These are phyloP conservation scores for Diospyros kaki DNA, from an alignment of 148 eudicot species.

Conservation along the genomic window DNA sequence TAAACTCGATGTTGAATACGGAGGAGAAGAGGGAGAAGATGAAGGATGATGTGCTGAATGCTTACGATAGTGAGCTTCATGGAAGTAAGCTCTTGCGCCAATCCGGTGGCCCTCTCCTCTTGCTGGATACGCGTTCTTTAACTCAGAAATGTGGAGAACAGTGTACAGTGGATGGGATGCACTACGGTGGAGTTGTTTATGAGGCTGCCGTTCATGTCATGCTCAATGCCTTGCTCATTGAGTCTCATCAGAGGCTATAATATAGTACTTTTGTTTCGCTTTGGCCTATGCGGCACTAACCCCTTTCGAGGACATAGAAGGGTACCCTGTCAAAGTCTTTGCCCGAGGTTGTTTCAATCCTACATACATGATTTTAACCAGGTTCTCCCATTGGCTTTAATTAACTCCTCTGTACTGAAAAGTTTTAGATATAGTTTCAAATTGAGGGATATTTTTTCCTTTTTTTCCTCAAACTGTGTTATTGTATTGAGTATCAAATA, in stretches of 20 bases:
- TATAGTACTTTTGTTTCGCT: conserved; percentile 7
- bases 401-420: conserved; percentile 7
- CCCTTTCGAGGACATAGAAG: not conserved
- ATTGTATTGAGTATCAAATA: conserved; percentile 9
- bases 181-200: conserved; percentile 66
- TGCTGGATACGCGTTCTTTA: conserved; percentile 57
- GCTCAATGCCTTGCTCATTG: conserved; percentile 86
- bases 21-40: conserved; percentile 80
- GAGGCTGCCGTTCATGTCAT: conserved; percentile 75
- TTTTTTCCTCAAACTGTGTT: not conserved
- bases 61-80: conserved; percentile 45
- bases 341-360: conserved; percentile 1
- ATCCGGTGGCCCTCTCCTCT: conserved; percentile 62
- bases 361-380: conserved; percentile 4
- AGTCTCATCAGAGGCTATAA: conserved; percentile 78
- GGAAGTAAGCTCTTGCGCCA: conserved; percentile 56
- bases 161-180: conserved; percentile 93
- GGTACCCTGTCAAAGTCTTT: not conserved
- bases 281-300: conserved; percentile 7
- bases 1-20: conserved; percentile 77
- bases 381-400: conserved; percentile 25
- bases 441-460: conserved; percentile 1
- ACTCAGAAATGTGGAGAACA: conserved; percentile 57
- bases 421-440: conserved; percentile 15
- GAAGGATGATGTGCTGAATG: conserved; percentile 38